phyloP scores from a whole-genome alignment of 176 grass and related monocot species.

The Musa troglodytarum region DNA sequence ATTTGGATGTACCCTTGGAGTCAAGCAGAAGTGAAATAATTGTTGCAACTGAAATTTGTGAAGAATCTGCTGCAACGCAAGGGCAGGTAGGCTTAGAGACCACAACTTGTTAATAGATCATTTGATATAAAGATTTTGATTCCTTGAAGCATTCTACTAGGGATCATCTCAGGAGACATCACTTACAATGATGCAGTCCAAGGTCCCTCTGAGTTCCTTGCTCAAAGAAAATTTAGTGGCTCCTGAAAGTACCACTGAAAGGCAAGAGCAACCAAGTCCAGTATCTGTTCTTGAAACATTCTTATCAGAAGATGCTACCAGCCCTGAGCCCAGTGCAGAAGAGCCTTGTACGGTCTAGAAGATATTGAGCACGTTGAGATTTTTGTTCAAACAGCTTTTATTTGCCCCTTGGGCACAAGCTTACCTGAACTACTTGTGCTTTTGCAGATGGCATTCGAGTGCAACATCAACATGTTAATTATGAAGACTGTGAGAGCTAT shows the following conservation, averaged over 20 bases:
- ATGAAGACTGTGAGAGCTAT: background rate
- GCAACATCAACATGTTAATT: background rate
- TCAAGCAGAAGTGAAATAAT: background rate
- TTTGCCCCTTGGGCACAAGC: background rate
- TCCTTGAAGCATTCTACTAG: background rate
- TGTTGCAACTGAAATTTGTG: background rate
- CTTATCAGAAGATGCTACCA: conserved; percentile 33
- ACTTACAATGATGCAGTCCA: conserved; percentile 28
- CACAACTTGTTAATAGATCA: background rate
- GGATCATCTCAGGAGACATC: conserved; percentile 19
- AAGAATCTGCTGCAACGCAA: background rate
- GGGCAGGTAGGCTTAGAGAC: conserved; percentile 28
- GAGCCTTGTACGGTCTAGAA: conserved; percentile 45
- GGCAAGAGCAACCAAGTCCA: conserved; percentile 38
- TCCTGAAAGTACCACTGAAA: conserved; percentile 39
- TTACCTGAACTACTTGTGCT: conserved; percentile 6
- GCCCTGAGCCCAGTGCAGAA: conserved; percentile 30
- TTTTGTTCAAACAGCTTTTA: background rate
- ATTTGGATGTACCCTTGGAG: background rate
- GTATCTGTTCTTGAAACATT: conserved; percentile 31
- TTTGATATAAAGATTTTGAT: background rate
- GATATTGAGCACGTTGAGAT: background rate
- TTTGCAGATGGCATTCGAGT: conserved; percentile 49
- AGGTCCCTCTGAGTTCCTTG: conserved; percentile 14
- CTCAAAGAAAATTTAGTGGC: background rate